Percentiles rank a stretch among this genome's conserved stretches.
These are phyloP conservation scores for Sporothrix globosa DNA, from an alignment of 2,329 filamentous ascomycete genomes.

Conservation along the genomic window DNA sequence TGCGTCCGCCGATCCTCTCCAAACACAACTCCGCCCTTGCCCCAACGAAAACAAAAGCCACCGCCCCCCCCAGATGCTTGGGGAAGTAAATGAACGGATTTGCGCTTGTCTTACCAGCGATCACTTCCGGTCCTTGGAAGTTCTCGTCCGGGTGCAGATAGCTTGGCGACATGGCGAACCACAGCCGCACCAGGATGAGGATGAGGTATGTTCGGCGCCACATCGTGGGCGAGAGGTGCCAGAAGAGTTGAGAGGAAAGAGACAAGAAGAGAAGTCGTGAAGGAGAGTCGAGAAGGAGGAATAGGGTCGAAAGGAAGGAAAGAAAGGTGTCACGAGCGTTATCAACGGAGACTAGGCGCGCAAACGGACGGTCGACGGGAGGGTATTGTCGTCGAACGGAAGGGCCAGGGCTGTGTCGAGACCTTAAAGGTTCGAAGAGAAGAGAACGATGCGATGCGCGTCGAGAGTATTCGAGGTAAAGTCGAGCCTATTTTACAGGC, in stretches of 20 bases:
- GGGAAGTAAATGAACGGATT: neutral
- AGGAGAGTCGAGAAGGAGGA: neutral
- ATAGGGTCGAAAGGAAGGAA: neutral
- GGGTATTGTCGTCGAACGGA: neutral
- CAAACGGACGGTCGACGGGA: neutral
- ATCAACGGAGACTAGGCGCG: neutral
- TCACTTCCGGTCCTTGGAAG: constrained; percentile 96
- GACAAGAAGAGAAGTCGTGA: neutral
- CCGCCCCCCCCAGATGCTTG: neutral
- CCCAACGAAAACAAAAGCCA: constrained; percentile 20
- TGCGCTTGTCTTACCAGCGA: constrained; percentile 69
- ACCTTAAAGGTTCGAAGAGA: constrained; percentile 3
- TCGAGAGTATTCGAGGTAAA: neutral
- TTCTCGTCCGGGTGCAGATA: constrained; percentile 99
- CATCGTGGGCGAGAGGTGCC: constrained; percentile 56
- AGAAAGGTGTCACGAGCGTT: neutral
- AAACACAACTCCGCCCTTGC: constrained; percentile 2
- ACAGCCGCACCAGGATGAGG: constrained; percentile 82
- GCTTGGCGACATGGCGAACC: constrained; percentile 91
- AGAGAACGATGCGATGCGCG: neutral
- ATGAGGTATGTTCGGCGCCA: constrained; percentile 89
- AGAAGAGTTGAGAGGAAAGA: neutral
- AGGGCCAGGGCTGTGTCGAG: neutral
- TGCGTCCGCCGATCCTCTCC: constrained; percentile 3
- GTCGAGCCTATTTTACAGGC: constrained; percentile 2